Base-by-base conservation (phyloP, 768 basidiomycete species). In the Rhodotorula graminis region DNA sequence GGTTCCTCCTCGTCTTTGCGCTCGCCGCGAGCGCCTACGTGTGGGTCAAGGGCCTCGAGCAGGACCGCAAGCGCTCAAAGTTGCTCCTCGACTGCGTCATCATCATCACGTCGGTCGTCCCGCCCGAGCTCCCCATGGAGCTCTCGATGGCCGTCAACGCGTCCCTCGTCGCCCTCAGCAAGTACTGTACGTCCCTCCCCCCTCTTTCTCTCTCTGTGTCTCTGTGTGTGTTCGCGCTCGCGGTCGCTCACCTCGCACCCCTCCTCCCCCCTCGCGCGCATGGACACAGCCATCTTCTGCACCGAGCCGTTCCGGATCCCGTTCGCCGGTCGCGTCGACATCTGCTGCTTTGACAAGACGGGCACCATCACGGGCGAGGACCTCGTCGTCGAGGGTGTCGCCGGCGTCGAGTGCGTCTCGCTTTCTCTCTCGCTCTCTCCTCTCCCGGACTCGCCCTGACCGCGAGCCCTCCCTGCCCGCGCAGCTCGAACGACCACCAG, bases 271-370 rank as follows among this genome's bases (percentile, higher is more conserved):
- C 44, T 18, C 12, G 23, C 16, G 29, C 23, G 23, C 25, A n/a
- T n/a, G n/a, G n/a, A n/a, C n/a, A n/a, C 73, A 96, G 95, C 95
- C 14, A 99, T 98, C 70, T 99, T 94, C 83, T 98, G 96, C 80
- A 99, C 96, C 27, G 96, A 99, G 78, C 96, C 96, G 1, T 98
- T 99, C 87, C 88, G 96, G 31, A 99, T 98, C 72, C 94, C 96
- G 0, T 91, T 84, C 72, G 96, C 96, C 11, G 96, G 96, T 11
- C 87, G 93, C 31, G 93, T 98, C 5, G 96, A 99, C 77, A 90
- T 98, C 25, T 99, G 96, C 82, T 98, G 96, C 82, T 98, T 99
- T 77, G 96, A 99, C 82, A 99, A 99, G 85, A 99, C 96, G 0
- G 96, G 95, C 33, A 98, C 96, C 0, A 97, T 99, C 76, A 99